Conservation (phyloP, 352 stramenopile genomes). For the Globisporangium polare region DNA sequence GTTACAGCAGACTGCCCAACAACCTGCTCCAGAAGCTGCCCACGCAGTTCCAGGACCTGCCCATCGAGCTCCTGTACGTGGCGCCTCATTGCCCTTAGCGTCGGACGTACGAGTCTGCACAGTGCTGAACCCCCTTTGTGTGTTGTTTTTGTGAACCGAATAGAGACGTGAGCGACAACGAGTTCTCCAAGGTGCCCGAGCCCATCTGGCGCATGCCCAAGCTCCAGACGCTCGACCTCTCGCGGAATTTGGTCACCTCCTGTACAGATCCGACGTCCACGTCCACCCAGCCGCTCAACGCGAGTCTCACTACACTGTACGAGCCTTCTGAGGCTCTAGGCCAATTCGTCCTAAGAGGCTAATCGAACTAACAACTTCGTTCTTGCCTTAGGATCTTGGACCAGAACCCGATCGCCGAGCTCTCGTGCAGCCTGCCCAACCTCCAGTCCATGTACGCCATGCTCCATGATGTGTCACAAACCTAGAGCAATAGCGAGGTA, state of each 20-base stretch:
- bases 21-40: slow-evolving; percentile 30
- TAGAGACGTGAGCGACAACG: slow-evolving; percentile 28
- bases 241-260: slow-evolving; percentile 20
- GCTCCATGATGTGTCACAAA: not conserved
- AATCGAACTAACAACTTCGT: not conserved
- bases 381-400: slow-evolving; percentile 17
- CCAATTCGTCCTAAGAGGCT: not conserved
- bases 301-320: slow-evolving; percentile 18
- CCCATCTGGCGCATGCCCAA: slow-evolving; percentile 29
- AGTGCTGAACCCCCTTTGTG: not conserved
- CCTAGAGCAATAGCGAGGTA: not conserved
- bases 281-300: not conserved
- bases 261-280: slow-evolving; percentile 16
- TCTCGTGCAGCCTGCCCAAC: slow-evolving; percentile 19
- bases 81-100: not conserved
- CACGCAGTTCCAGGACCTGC: slow-evolving; percentile 27
- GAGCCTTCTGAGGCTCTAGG: slow-evolving; percentile 1
- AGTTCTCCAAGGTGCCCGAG: slow-evolving; percentile 21
- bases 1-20: slow-evolving; percentile 14
- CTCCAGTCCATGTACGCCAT: slow-evolving; percentile 18
- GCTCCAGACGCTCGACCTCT: slow-evolving; percentile 25
- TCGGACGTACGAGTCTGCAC: not conserved
- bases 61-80: slow-evolving; percentile 36
- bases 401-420: slow-evolving; percentile 16
- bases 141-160: not conserved